phyloP scores from a whole-genome alignment of 495 filamentous ascomycete species.

The Aspergillus conjunctus region DNA sequence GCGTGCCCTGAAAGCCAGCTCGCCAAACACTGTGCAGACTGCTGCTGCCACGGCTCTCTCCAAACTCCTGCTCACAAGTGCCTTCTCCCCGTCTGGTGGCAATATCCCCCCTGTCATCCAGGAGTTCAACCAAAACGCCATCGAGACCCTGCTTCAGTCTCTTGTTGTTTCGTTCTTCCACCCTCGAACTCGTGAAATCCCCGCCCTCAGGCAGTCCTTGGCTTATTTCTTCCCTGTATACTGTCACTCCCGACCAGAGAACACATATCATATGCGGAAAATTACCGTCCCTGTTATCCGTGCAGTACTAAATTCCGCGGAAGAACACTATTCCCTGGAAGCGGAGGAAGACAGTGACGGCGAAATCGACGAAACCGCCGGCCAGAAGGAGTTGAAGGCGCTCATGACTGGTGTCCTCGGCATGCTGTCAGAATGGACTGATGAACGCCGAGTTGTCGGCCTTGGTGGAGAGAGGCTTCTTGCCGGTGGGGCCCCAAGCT shows the following conservation, averaged over 20 bases:
- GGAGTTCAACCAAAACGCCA: slow-evolving; percentile 45
- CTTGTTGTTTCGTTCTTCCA: slow-evolving; percentile 89
- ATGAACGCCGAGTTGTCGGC: slow-evolving; percentile 82
- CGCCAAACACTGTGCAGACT: slow-evolving; percentile 73
- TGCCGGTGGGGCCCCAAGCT: slow-evolving; percentile 56
- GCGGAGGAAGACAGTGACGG: slow-evolving; percentile 56
- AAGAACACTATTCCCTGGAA: slow-evolving; percentile 54
- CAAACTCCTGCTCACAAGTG: slow-evolving; percentile 77
- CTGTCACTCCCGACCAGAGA: slow-evolving; percentile 77
- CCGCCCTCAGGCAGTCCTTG: slow-evolving; percentile 83
- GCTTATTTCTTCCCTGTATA: slow-evolving; percentile 97
- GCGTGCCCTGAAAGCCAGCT: slow-evolving; percentile 70
- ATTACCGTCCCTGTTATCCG: slow-evolving; percentile 72
- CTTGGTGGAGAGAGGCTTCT: slow-evolving; percentile 59
- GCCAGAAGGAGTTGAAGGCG: slow-evolving; percentile 81
- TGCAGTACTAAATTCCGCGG: slow-evolving; percentile 53
- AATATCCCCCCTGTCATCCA: slow-evolving; percentile 50
- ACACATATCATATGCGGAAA: slow-evolving; percentile 74
- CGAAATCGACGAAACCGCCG: slow-evolving; percentile 66
- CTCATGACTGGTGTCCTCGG: slow-evolving; percentile 70
- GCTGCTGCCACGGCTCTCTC: slow-evolving; percentile 79
- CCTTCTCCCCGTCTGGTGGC: slow-evolving; percentile 45
- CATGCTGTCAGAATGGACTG: slow-evolving; percentile 93
- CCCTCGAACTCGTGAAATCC: slow-evolving; percentile 78
- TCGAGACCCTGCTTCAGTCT: slow-evolving; percentile 74